phyloP scores from a whole-genome alignment of 352 stramenopile genomes.

The Phytophthora pinifolia region DNA sequence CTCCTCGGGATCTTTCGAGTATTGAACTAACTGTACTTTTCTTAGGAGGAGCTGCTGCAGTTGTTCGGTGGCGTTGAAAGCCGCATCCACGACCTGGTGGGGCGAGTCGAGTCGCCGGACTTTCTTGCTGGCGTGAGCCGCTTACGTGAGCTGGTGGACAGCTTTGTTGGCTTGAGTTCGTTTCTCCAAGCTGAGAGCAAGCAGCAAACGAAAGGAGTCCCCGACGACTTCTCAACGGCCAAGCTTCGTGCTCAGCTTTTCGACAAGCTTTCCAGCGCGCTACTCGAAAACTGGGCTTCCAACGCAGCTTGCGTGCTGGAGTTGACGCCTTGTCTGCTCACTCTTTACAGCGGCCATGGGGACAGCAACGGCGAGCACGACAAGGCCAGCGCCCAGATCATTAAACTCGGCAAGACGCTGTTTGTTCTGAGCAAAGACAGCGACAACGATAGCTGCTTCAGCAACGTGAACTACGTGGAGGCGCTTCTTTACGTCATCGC shows the following conservation, averaged over 20 bases:
- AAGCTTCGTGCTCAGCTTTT: conserved; percentile 35
- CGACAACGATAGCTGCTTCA: conserved; percentile 63
- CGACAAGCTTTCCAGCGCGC: conserved; percentile 11
- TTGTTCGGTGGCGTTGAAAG: conserved; percentile 24
- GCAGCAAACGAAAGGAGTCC: neutral
- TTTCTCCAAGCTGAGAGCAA: conserved; percentile 31
- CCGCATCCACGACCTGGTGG: conserved; percentile 31
- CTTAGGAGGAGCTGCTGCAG: conserved; percentile 33
- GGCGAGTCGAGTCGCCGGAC: neutral
- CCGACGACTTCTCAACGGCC: conserved; percentile 1
- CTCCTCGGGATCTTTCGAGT: neutral
- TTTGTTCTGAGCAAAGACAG: conserved; percentile 80
- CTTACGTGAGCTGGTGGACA: conserved; percentile 20
- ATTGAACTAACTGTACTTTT: neutral
- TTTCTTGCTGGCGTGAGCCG: conserved; percentile 8
- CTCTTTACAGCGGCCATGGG: conserved; percentile 27
- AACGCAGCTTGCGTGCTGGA: conserved; percentile 39
- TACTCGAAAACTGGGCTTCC: conserved; percentile 36
- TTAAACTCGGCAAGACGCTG: conserved; percentile 53
- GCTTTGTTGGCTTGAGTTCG: conserved; percentile 31
- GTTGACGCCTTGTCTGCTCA: conserved; percentile 40
- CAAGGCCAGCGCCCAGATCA: conserved; percentile 14
- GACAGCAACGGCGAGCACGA: conserved; percentile 5
- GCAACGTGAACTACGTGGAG: conserved; percentile 65
- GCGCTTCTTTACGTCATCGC: conserved; percentile 47